Evolutionary conservation across 352 stramenopile species (phyloP).

Genomic region (Pythium volutum): DNA sequence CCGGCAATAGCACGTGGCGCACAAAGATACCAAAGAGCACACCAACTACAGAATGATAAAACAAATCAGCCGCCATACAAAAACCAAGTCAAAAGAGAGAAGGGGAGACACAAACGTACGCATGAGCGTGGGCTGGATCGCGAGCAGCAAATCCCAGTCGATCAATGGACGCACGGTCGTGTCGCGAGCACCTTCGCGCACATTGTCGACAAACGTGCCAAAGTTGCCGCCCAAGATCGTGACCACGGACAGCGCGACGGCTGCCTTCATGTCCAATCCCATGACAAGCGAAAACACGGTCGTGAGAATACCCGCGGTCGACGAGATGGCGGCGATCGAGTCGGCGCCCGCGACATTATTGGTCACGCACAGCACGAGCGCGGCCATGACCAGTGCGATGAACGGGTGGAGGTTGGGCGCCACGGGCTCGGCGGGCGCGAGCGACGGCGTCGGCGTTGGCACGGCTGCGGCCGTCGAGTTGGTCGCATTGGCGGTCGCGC

Average conservation of each 20-base stretch:
- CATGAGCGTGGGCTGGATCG: constrained; percentile 20
- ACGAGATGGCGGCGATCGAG: constrained; percentile 9
- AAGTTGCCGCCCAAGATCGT: constrained; percentile 15
- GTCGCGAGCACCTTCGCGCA: constrained; percentile 12
- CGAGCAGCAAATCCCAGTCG: constrained; percentile 25
- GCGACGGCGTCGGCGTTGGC: not conserved
- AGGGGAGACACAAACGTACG: constrained; percentile 7
- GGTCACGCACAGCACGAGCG: constrained; percentile 21
- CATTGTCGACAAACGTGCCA: constrained; percentile 18
- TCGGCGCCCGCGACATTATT: constrained; percentile 6
- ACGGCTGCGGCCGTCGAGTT: not conserved
- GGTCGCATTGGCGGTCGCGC: not conserved
- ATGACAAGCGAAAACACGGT: constrained; percentile 18
- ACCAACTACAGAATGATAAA: constrained; percentile 13
- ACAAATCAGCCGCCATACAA: not conserved
- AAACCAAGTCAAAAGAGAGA: not conserved
- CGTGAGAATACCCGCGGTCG: constrained; percentile 17
- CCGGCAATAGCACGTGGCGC: constrained; percentile 11
- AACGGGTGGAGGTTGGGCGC: constrained; percentile 15
- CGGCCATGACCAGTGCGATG: constrained; percentile 18
- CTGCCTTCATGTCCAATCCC: constrained; percentile 9
- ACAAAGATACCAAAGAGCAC: constrained; percentile 19
- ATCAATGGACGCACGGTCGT: constrained; percentile 9
- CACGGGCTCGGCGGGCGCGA: not conserved
- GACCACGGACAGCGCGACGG: constrained; percentile 17